Evolutionary conservation across 805 yeast genomes (phyloP), one percentile per base, ranked within the genome.

Genomic region (Candida anglica): DNA sequence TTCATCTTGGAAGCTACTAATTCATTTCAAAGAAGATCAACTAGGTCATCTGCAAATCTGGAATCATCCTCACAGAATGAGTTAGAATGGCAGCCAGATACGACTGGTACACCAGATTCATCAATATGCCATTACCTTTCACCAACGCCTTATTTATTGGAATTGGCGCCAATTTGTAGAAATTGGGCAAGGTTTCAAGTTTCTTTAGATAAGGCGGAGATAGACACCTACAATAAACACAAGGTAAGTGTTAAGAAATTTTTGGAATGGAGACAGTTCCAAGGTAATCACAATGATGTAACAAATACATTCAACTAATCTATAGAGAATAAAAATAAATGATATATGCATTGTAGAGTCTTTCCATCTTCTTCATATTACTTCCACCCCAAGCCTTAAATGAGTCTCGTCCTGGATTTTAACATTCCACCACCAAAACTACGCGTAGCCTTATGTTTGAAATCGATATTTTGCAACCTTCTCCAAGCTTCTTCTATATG

Each of bases 401-500:
- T 77, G 33, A 78, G 61, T 35, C 70, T 70, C 3, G 82, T 71
- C 43, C 73, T 63, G 3, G 75, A 60, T 40, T 63, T 66, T 26
- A 80, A 61, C 41, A 75, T 59, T 2, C 88, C 87, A 9, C 88
- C 95, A 20, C 79, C 74, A 54, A 81, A 86, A 34, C 82, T 79
- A 39, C 87, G 68, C 27, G 79, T 53, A 2, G 93, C 82, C 39
- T 72, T 76, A 41, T 77, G 81, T 29, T 69, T 73, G 48, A 74
- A 75, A 28, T 71, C 70, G 2, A 56, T 61, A 2, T 67, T 59
- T 55, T 88, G 96, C 27, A 86, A 57, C 34, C 81, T 62, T 48
- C 96, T 67, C 88, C 93, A 87, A 0, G 97, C 96, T 50, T 87
- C 96, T 39, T 81, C 80, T 8, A 89, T 79, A 56, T 89, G 96